Conservation (phyloP, 2,329 filamentous ascomycete genomes). For the Pezicula neosporulosa region DNA sequence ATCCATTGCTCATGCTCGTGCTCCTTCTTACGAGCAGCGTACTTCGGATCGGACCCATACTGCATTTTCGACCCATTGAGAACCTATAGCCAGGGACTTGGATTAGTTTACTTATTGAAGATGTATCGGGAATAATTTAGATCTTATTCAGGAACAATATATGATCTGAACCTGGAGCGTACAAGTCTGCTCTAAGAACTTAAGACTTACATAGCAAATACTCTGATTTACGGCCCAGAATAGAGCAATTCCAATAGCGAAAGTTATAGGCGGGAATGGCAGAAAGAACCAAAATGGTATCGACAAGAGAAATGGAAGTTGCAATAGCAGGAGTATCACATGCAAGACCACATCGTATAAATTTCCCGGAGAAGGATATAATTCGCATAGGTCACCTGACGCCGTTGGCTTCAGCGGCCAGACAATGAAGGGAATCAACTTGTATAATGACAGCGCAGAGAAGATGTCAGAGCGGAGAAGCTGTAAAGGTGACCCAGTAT, state of each 20-base stretch:
- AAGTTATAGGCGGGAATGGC: constrained; percentile 44
- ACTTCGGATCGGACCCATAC: constrained; percentile 50
- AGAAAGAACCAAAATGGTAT: constrained; percentile 48
- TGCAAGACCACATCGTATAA: constrained; percentile 56
- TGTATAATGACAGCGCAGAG: constrained; percentile 30
- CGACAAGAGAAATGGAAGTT: constrained; percentile 55
- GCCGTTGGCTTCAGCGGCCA: constrained; percentile 50
- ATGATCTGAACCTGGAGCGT: too few species aligned
- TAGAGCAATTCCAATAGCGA: constrained; percentile 29
- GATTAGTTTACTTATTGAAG: too few species aligned
- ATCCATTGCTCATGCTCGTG: constrained; percentile 68
- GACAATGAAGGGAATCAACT: constrained; percentile 54
- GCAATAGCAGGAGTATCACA: constrained; percentile 52
- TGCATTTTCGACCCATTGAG: constrained; percentile 49
- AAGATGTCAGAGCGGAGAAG: constrained; percentile 36
- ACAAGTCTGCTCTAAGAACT: too few species aligned
- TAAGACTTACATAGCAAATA: constrained; percentile 36
- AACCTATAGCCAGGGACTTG: constrained; percentile 15
- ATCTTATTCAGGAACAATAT: too few species aligned
- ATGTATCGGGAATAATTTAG: too few species aligned
- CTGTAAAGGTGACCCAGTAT: constrained; percentile 43
- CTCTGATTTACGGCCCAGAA: constrained; percentile 48
- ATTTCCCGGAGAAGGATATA: constrained; percentile 56
- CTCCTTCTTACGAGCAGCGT: constrained; percentile 42
- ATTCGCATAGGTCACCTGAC: constrained; percentile 58